These are phyloP conservation scores for Naganishia vishniacii DNA, from an alignment of 768 basidiomycete species.

Conservation along the genomic window DNA sequence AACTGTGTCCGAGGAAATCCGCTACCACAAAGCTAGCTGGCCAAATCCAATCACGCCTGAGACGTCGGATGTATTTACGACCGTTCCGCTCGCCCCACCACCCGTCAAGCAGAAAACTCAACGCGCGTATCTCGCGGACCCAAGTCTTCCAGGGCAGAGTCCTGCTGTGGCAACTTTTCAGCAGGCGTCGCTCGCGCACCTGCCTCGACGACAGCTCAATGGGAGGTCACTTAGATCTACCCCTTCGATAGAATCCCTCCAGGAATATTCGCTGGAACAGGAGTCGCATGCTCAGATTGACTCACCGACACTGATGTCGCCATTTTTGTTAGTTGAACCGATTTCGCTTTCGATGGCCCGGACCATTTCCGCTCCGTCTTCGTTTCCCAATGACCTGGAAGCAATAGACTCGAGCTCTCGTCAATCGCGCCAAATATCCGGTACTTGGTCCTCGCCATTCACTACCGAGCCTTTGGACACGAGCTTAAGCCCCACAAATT, in stretches of 20 bases:
- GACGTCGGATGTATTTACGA: conserved; percentile 2
- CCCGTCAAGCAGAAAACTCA: neutral
- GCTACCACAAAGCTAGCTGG: neutral
- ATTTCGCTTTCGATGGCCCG: neutral
- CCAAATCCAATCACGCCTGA: neutral
- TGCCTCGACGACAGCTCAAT: neutral
- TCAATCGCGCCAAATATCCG: neutral
- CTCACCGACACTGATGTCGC: neutral
- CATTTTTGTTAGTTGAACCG: neutral
- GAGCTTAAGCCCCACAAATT: neutral
- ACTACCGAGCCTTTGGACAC: neutral
- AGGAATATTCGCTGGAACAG: neutral
- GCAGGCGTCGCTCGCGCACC: neutral
- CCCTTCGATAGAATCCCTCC: conserved; percentile 7
- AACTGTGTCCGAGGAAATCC: neutral
- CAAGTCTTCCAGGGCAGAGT: conserved; percentile 4
- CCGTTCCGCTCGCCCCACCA: neutral
- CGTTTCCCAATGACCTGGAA: neutral
- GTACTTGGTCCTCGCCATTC: conserved; percentile 8
- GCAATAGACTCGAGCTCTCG: neutral
- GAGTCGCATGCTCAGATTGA: neutral
- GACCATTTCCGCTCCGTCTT: conserved; percentile 1
- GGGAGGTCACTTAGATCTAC: conserved; percentile 9
- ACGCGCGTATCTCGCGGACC: neutral
- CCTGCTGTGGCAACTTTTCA: neutral